Base-by-base conservation (phyloP, 139 green algal genomes). In the Tetraselmis striata region DNA sequence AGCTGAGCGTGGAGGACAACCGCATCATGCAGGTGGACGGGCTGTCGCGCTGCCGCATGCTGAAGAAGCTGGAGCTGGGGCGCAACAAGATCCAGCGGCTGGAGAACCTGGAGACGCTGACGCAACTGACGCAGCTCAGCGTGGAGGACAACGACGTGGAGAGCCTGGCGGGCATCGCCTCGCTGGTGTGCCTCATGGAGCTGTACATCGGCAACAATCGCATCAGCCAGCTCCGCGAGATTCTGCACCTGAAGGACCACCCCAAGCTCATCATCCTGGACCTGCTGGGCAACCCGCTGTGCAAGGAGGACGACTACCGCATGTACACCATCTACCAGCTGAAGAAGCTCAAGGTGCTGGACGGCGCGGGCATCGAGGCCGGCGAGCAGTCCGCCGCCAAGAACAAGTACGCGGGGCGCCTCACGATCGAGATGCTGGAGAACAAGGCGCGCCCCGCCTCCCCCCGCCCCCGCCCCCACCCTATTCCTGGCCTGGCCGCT, bases 201-300 rank as follows among this genome's bases (percentile, higher is more conserved):
- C 84, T 96, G 74, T 95, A 95, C 84, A 85, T 89, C 29, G 90
- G 86, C 74, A 80, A 86, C 80, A 94, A 94, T 84, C 79, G 85
- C 1, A 59, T 94, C 2, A 29, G 75, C 23, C 85, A 89, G 80
- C 79, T 91, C n/a, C 85, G 90, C n/a, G 89, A 94, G 80, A 85
- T 91, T 27, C 84, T 90, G 79, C 87, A 87, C 1, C 82, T 95
- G 59, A 84, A 88, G 29, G 86, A 89, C 18, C 89, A 95, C 32
- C 89, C 89, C 26, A 87, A 89, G 29, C 88, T 95, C 74, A 93
- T 94, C 84, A 93, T 95, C 75, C 81, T 95, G 29, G 91, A 95
- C 85, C 83, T 95, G 29, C 78, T 81, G 23, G 92, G 85, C 28
- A 95, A 95, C 80, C 88, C 90, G 1, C 29, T 90, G 29, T 24